phyloP scores from a whole-genome alignment of 768 basidiomycete genomes.

The Leccinum aurantiacum region DNA sequence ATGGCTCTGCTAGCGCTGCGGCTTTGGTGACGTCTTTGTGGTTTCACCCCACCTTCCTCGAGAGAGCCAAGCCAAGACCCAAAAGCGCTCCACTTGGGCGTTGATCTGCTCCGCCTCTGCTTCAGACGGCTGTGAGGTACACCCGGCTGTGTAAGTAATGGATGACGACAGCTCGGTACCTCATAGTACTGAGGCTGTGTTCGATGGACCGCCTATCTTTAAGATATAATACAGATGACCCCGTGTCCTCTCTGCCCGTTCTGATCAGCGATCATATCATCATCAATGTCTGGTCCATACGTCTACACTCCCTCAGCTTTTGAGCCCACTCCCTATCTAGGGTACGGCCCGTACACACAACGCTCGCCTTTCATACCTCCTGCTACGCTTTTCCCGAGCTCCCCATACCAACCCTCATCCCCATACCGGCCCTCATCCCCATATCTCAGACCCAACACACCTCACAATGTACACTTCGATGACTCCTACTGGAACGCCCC shows the following conservation, averaged over 20 bases:
- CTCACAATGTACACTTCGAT: conserved; percentile 22
- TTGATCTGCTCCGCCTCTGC: conserved; percentile 1
- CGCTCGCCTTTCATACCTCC: conserved; percentile 47
- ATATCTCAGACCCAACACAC: conserved; percentile 33
- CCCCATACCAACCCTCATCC: conserved; percentile 34
- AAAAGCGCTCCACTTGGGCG: conserved; percentile 2
- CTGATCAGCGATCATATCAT: conserved; percentile 17
- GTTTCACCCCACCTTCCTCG: neutral
- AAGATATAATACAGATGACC: conserved; percentile 19
- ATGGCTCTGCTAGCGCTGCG: too few species aligned
- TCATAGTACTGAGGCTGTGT: conserved; percentile 14
- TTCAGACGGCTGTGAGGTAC: conserved; percentile 19
- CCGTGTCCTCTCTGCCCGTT: neutral
- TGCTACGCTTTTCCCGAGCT: conserved; percentile 36
- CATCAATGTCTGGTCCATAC: conserved; percentile 41
- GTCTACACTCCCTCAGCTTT: conserved; percentile 42
- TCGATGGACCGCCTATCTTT: conserved; percentile 1
- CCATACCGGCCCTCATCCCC: conserved; percentile 32
- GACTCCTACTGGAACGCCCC: conserved; percentile 25
- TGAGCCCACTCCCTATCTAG: conserved; percentile 36
- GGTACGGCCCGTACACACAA: conserved; percentile 33
- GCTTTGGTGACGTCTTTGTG: neutral
- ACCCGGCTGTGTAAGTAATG: conserved; percentile 7
- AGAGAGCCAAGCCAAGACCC: neutral
- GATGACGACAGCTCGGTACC: neutral